Percentiles rank a stretch among this genome's conserved stretches.
Evolutionary conservation across 2,329 filamentous ascomycete genomes (phyloP).

Genomic region (Phialophora expanda): DNA sequence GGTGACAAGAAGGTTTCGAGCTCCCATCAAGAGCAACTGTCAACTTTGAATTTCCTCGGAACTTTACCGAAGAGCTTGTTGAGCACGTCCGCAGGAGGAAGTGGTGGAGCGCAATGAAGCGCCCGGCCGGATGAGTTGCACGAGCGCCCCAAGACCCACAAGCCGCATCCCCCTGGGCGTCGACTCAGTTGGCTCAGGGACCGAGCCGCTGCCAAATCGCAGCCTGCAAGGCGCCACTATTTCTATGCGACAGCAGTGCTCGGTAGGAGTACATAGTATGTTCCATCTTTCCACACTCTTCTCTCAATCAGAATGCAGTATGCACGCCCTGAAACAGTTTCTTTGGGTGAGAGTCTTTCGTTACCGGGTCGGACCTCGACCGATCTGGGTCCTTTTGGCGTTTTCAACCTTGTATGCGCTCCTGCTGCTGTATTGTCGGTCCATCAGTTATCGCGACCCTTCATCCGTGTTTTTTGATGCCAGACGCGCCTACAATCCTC

Average conservation of each 20-base stretch:
- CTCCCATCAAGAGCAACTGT: neutral
- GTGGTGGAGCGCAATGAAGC: neutral
- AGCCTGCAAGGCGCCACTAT: neutral
- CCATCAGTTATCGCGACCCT: constrained; percentile 10
- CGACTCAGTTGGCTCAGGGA: no score
- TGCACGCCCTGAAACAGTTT: neutral
- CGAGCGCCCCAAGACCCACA: neutral
- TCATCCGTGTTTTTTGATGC: constrained; percentile 14
- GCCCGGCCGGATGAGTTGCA: neutral
- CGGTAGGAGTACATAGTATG: neutral
- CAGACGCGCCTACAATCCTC: constrained; percentile 1
- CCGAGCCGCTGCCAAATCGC: neutral
- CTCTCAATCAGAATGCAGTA: neutral
- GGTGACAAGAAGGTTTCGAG: neutral
- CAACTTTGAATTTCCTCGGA: neutral
- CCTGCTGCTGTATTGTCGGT: neutral
- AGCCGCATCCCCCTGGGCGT: neutral
- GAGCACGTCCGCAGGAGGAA: neutral
- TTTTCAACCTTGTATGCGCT: constrained; percentile 19
- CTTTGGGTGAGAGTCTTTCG: neutral
- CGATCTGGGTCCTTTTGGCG: constrained; percentile 2
- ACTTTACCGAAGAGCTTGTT: neutral
- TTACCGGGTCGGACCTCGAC: neutral
- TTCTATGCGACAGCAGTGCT: no score
- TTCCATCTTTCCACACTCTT: neutral